A percentile compares a stretch with the other conserved stretches of the same genome.
phyloP scores from a whole-genome alignment of 441 rosid genomes.

The Macaranga tanarius region DNA sequence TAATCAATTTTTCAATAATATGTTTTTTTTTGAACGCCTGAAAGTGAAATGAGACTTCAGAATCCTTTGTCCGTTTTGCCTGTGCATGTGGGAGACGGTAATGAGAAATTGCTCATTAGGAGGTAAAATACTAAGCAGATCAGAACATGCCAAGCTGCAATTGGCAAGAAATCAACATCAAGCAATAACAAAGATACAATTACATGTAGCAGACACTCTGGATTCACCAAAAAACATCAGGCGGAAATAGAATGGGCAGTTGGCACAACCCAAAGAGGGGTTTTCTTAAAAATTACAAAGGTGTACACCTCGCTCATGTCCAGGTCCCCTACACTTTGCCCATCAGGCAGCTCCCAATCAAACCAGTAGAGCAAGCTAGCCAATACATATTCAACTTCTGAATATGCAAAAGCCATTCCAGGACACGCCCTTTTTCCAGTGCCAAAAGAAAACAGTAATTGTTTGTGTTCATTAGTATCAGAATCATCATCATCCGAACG shows the following conservation, averaged over 20 bases:
- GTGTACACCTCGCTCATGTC: constrained; percentile 10
- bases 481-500: not conserved
- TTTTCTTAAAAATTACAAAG: not conserved
- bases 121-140: too few relatives aligned
- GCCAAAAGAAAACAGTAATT: constrained; percentile 13
- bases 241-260: not conserved
- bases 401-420: constrained; percentile 13
- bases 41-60: too few relatives aligned
- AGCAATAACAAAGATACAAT: too few relatives aligned
- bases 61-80: too few relatives aligned
- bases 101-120: too few relatives aligned
- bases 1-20: too few relatives aligned
- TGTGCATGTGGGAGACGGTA: too few relatives aligned
- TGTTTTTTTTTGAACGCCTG: too few relatives aligned
- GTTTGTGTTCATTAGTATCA: not conserved
- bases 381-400: constrained; percentile 3
- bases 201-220: too few relatives aligned
- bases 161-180: too few relatives aligned
- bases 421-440: constrained; percentile 20
- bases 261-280: constrained; percentile 12
- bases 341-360: constrained; percentile 19
- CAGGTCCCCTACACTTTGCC: not conserved
- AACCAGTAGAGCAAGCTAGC: constrained; percentile 21
- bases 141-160: too few relatives aligned
- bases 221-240: not conserved